Percentiles rank a stretch among this genome's conserved stretches.
Conservation (phyloP, 2,329 filamentous ascomycete genomes). For the Akanthomyces uredinophilus region DNA sequence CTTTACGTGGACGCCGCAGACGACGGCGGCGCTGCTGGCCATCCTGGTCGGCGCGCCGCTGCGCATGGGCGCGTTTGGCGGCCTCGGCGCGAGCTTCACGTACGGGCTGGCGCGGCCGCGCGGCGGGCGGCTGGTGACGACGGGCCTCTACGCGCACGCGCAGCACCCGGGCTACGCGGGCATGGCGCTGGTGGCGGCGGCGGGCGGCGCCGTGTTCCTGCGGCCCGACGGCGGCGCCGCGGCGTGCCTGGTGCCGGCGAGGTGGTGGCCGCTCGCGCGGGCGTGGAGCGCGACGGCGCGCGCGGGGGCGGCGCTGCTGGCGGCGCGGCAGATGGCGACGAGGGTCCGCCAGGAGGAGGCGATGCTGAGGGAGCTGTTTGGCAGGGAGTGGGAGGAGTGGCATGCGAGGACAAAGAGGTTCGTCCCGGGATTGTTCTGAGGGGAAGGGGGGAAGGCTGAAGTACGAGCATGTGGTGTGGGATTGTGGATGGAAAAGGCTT, state of each 20-base stretch:
- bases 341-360: constrained; percentile 9
- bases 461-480: no score
- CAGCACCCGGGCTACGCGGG: constrained; percentile 51
- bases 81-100: constrained; percentile 48
- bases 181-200: constrained; percentile 29
- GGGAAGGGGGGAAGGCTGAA: neutral
- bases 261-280: neutral
- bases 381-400: constrained; percentile 13
- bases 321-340: neutral
- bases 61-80: constrained; percentile 34
- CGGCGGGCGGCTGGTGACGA: constrained; percentile 36
- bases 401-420: constrained; percentile 5
- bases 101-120: constrained; percentile 45
- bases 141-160: constrained; percentile 43
- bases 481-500: no score
- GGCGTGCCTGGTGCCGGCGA: neutral
- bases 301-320: neutral
- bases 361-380: constrained; percentile 11
- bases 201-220: constrained; percentile 28
- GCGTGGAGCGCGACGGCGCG: neutral
- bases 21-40: neutral
- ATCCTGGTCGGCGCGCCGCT: constrained; percentile 28
- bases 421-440: neutral
- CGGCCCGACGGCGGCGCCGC: constrained; percentile 19
- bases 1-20: neutral